phyloP scores from a whole-genome alignment of 345 rosid species.

The Cardamine occulta region DNA sequence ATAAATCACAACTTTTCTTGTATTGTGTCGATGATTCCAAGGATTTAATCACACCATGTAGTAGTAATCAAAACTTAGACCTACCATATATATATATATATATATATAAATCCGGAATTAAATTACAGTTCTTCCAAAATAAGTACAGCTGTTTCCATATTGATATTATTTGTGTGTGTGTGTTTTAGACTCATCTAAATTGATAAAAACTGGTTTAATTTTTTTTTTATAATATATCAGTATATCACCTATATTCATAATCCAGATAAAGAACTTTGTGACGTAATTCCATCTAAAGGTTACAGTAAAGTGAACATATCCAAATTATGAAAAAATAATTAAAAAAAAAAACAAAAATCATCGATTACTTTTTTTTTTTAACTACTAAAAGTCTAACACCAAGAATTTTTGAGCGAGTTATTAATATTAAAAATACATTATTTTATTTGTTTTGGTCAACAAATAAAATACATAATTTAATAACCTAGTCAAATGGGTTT shows the following conservation, averaged over 20 bases:
- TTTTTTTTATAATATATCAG: neutral
- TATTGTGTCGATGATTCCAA: neutral
- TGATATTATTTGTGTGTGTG: neutral
- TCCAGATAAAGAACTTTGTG: neutral
- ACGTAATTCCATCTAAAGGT: neutral
- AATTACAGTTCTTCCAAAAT: neutral
- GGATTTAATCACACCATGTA: conserved; percentile 3
- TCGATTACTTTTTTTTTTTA: neutral
- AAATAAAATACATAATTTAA: neutral
- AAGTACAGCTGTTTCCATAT: neutral
- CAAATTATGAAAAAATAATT: neutral
- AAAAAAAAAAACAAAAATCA: neutral
- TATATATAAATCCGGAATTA: neutral
- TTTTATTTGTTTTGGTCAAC: neutral
- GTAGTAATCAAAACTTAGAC: neutral
- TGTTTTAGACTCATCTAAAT: neutral
- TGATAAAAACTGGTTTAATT: too few relatives aligned
- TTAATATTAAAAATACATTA: neutral
- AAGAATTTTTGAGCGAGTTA: neutral
- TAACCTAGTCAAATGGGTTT: conserved; percentile 10
- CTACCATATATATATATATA: neutral
- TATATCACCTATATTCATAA: neutral
- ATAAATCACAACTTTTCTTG: neutral
- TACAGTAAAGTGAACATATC: conserved; percentile 2
- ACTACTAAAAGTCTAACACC: too few relatives aligned